Evolutionary conservation across 78 protist genomes (phyloP).

Genomic region (Polysphondylium violaceum): DNA sequence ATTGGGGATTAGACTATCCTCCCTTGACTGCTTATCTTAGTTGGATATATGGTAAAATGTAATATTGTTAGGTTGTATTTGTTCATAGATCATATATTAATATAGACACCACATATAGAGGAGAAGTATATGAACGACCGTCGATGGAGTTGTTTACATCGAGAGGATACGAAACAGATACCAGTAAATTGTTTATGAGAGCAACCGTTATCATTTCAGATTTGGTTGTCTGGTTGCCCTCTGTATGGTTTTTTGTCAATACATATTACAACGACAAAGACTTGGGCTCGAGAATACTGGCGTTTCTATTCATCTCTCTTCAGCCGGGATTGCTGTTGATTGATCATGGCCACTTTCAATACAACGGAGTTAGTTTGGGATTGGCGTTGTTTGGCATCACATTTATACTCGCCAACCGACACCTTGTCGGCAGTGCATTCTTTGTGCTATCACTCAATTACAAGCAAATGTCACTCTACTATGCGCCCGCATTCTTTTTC

Average conservation of each 20-base stretch:
- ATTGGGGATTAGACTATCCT: conserved; percentile 99
- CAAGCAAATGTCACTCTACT: conserved; percentile 96
- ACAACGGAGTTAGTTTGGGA: conserved; percentile 92
- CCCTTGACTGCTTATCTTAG: conserved; percentile 97
- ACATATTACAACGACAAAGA: conserved; percentile 25
- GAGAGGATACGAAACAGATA: conserved; percentile 91
- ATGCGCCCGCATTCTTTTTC: conserved; percentile 90
- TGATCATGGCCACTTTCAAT: conserved; percentile 99
- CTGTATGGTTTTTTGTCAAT: conserved; percentile 35
- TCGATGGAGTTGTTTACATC: conserved; percentile 90
- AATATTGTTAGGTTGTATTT: neutral
- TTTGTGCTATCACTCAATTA: conserved; percentile 86
- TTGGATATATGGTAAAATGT: conserved; percentile 87
- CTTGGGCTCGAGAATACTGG: neutral
- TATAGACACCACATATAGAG: conserved; percentile 24
- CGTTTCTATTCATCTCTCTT: conserved; percentile 78
- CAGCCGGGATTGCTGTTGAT: conserved; percentile 91
- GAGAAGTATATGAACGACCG: conserved; percentile 67
- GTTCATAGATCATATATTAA: neutral
- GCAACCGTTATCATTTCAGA: conserved; percentile 86
- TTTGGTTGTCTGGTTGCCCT: conserved; percentile 87
- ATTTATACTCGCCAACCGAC: conserved; percentile 6
- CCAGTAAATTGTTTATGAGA: conserved; percentile 93
- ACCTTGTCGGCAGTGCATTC: conserved; percentile 46
- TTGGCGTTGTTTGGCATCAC: conserved; percentile 81